Evolutionary conservation across 2,329 filamentous ascomycete genomes (phyloP), one percentile per base, ranked within the genome.

Genomic region (Aspergillus costaricaensis): DNA sequence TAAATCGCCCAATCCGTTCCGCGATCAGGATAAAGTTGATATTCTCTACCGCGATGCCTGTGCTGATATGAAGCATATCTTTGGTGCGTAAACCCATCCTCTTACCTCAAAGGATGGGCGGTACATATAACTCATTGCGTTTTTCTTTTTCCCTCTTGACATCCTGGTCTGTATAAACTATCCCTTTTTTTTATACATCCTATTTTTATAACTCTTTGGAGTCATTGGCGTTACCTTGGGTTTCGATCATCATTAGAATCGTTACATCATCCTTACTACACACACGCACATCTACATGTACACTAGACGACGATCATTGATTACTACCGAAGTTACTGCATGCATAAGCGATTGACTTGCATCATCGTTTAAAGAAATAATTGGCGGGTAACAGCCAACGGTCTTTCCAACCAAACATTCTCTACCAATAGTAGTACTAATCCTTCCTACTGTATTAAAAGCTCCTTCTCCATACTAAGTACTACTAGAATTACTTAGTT

Each of bases 1-100:
- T 63, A 81, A 82, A 65, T 77, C 74, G 7, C 72, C 78, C 36
- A 81, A 82, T 64, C 80, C 80, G 2, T 81, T 80, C 63, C 71
- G 79, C 7, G 77, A 81, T 53, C 79, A 81, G 62, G 67, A 64
- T 19, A 69, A 69, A 23, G 77, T 81, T 17, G 72, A 81, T 62
- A 64, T 77, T 5, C 65, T 80, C 8, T 82, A 82, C 61, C 68
- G 68, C 32, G 72, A 79, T 55, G 78, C 80, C 3, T 80, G 79
- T 58, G 73, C 73, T 6, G 76, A 79, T 55, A 75, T 81, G 71
- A 76, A 76, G 60, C 67, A 68, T 14, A 75, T 80, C 36, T 81
- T 80, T 58, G 66, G 68, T n/a, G 66, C 66, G 62, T 68, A 62
- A 36, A 21, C 14, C 8, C 19, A 12, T 44, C 19, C 19, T 10